Conservation (phyloP, 2,329 filamentous ascomycete species). For the Penicillium italicum region DNA sequence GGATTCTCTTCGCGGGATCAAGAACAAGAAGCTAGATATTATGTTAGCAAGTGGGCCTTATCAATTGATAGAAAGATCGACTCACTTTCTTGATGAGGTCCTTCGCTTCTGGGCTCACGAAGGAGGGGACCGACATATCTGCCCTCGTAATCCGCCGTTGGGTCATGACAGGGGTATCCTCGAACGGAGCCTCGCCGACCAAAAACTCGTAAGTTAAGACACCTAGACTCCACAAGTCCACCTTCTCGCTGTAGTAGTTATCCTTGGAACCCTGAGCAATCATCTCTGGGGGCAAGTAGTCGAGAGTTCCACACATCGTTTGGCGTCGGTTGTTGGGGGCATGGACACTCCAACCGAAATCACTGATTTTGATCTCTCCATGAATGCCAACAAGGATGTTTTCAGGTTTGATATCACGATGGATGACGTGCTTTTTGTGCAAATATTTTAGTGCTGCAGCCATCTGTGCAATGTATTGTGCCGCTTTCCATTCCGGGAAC, state of each 20-base stretch:
- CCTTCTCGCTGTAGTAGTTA: conserved; percentile 91
- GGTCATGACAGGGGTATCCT: conserved; percentile 93
- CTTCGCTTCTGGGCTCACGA: conserved; percentile 82
- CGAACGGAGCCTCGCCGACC: conserved; percentile 92
- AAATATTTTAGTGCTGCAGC: conserved; percentile 84
- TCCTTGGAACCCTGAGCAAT: conserved; percentile 74
- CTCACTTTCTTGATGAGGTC: conserved; percentile 85
- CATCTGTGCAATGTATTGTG: conserved; percentile 86
- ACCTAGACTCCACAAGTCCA: conserved; percentile 93
- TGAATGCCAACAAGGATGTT: conserved; percentile 96
- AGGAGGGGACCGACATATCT: conserved; percentile 89
- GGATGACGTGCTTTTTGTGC: conserved; percentile 96
- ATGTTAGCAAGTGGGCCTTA: conserved; percentile 19
- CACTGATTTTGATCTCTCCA: conserved; percentile 96
- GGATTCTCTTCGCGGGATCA: conserved; percentile 88
- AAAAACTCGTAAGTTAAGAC: conserved; percentile 96
- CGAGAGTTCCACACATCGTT: conserved; percentile 95
- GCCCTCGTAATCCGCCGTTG: conserved; percentile 81
- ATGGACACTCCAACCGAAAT: conserved; percentile 98
- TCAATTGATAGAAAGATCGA: background rate
- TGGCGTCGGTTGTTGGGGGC: conserved; percentile 89
- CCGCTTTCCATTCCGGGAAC: conserved; percentile 82
- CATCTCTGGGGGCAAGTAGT: conserved; percentile 98
- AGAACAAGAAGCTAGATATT: conserved; percentile 70
- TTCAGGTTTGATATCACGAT: conserved; percentile 95